Base-by-base conservation (phyloP, 2,329 filamentous ascomycete species). In the Amylocarpus encephaloides region DNA sequence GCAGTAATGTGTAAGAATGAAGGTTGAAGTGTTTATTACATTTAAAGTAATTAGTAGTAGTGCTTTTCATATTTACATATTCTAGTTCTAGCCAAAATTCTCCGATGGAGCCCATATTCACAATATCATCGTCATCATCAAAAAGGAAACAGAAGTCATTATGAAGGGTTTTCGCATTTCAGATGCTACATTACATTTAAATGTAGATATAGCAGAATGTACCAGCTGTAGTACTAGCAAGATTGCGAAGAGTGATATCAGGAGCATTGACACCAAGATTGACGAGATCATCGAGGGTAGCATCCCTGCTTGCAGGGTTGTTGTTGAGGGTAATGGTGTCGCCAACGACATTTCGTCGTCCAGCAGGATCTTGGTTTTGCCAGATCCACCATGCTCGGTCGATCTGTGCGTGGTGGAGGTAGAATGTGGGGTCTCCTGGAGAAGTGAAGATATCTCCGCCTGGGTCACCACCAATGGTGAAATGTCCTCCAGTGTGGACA, bases 341-440 rank as follows among this genome's bases (percentile, higher is more conserved):
- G 65, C 65, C 55, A 36, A 65, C 58, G 26, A 54, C 57, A 30
- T 59, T 53, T 33, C 52, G 43, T 9, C 62, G 50, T 54, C 38
- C 68, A 62, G 38, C 62, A 61, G 62, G 68, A 56, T 74, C 68
- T 18, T 72, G 67, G 49, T 71, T 73, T 62, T 75, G 72, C 72
- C 73, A 76, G 55, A 75, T 70, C 60, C 70, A 74, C 61, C 72
- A 74, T 42, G 72, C 64, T 11, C 73, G 65, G 52, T 76, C 73
- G 46, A 76, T 68, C 55, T 72, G 66, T 0, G 63, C 70, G 49
- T 75, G 73, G 53, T 76, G 72, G 7, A 73, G 58, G 51, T 67
- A 74, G 61, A 75, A 75, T 1, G 61, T 70, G 2, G 73, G 73
- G 50, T 75, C 73, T 4, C 69, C 65, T 1, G 73, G 68, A 9